These are phyloP conservation scores for Myochromella boudieri DNA, from an alignment of 768 basidiomycete genomes.

Conservation along the genomic window DNA sequence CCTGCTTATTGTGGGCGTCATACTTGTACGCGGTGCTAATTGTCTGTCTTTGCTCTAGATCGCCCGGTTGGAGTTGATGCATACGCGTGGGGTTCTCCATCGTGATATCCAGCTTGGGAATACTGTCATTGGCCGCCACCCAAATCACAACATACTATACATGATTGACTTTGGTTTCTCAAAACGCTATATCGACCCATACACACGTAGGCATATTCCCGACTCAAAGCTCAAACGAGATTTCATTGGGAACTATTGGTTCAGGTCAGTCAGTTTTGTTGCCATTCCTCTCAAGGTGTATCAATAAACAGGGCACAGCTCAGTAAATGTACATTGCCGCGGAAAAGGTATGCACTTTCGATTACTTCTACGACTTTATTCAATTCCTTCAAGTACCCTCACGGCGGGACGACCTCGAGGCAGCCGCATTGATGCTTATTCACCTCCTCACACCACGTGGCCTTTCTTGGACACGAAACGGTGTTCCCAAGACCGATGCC, in stretches of 20 bases:
- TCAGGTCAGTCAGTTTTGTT: conserved; percentile 43
- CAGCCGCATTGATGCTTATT: conserved; percentile 75
- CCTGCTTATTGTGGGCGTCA: neutral
- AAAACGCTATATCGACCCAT: conserved; percentile 70
- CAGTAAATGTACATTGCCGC: conserved; percentile 75
- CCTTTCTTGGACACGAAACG: conserved; percentile 76
- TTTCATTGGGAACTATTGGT: conserved; percentile 87
- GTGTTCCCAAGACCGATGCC: conserved; percentile 69
- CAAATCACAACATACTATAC: conserved; percentile 61
- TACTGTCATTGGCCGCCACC: conserved; percentile 61
- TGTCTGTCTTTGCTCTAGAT: conserved; percentile 58
- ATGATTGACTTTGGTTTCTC: conserved; percentile 90
- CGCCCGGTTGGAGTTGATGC: conserved; percentile 72
- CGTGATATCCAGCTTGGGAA: conserved; percentile 82
- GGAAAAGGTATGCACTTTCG: conserved; percentile 54
- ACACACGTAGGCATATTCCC: conserved; percentile 67
- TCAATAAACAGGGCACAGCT: conserved; percentile 31
- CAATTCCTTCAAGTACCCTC: conserved; percentile 57
- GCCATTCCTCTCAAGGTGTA: neutral
- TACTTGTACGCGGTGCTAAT: conserved; percentile 1
- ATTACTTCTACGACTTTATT: conserved; percentile 1
- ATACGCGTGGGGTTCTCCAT: conserved; percentile 69
- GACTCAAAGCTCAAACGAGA: conserved; percentile 67
- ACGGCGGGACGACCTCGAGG: conserved; percentile 78
- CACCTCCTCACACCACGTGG: conserved; percentile 77